Percentiles rank a stretch among this genome's conserved stretches.
phyloP scores from a whole-genome alignment of 495 filamentous ascomycete genomes.

The Trichoderma gamsii region DNA sequence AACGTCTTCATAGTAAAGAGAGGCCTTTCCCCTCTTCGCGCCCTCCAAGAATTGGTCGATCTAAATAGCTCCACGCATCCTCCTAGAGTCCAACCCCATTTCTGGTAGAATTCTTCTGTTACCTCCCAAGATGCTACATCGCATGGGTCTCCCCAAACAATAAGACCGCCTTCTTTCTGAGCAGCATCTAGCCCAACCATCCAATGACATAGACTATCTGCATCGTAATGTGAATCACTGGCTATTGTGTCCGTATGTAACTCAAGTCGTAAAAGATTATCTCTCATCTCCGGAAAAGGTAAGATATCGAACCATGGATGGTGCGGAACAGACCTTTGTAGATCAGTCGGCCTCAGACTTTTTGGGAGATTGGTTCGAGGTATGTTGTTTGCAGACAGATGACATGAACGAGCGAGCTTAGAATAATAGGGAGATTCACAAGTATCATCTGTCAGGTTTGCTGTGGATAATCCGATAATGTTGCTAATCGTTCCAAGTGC shows the following conservation, averaged over 20 bases:
- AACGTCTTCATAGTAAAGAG: neutral
- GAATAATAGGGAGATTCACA: neutral
- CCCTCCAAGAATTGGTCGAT: neutral
- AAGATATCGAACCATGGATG: constrained; percentile 1
- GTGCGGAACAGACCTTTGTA: neutral
- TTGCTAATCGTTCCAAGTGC: neutral
- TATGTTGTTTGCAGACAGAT: neutral
- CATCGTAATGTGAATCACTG: neutral
- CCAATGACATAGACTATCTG: constrained; percentile 5
- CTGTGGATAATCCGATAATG: neutral
- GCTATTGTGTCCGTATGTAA: neutral
- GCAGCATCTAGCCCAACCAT: neutral
- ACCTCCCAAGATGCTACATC: neutral
- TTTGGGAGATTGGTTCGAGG: neutral
- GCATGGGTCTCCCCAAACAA: neutral
- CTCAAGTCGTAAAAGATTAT: neutral
- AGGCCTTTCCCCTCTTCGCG: neutral
- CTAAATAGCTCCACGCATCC: neutral
- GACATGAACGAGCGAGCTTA: neutral
- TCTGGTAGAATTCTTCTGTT: neutral
- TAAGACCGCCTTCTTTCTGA: neutral
- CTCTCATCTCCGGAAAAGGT: neutral
- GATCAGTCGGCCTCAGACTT: neutral
- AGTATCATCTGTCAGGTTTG: neutral
- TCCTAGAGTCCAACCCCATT: neutral